Conservation (phyloP, 371 early-diverging fungal genomes). For the Mucor irregularis region DNA sequence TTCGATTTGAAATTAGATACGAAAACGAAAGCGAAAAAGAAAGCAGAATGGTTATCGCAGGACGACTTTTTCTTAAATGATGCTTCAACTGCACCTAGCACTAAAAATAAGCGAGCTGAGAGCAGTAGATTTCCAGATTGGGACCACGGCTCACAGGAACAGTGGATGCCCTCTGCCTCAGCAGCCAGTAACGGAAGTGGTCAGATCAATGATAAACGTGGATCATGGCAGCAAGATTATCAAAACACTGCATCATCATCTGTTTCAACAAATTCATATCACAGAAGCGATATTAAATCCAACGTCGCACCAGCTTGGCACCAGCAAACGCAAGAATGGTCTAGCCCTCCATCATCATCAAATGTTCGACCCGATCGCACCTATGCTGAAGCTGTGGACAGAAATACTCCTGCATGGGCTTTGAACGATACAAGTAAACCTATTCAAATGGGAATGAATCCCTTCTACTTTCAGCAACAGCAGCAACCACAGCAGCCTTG, state of each 20-base stretch:
- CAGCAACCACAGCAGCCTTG: neutral
- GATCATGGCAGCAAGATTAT: too few relatives aligned
- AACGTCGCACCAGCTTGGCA: neutral
- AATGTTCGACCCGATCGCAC: neutral
- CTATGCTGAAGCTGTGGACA: constrained; percentile 3
- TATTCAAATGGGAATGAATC: neutral
- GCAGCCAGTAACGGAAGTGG: too few relatives aligned
- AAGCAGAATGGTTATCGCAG: constrained; percentile 27
- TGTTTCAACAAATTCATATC: too few relatives aligned
- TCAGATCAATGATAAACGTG: too few relatives aligned
- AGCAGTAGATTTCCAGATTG: too few relatives aligned
- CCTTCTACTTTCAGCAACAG: neutral
- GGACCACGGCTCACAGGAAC: too few relatives aligned
- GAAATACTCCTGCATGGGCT: constrained; percentile 10
- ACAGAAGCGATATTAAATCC: too few relatives aligned
- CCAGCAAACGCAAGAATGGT: neutral
- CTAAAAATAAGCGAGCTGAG: neutral
- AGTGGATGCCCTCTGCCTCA: too few relatives aligned
- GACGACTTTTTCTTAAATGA: constrained; percentile 20
- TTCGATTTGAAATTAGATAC: constrained; percentile 27
- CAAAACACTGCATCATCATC: too few relatives aligned
- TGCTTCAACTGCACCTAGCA: neutral
- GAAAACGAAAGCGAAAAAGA: constrained; percentile 10
- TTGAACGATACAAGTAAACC: neutral
- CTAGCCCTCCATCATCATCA: neutral